Evolutionary conservation across 805 yeast species (phyloP).

Genomic region (Lipomyces sp.): DNA sequence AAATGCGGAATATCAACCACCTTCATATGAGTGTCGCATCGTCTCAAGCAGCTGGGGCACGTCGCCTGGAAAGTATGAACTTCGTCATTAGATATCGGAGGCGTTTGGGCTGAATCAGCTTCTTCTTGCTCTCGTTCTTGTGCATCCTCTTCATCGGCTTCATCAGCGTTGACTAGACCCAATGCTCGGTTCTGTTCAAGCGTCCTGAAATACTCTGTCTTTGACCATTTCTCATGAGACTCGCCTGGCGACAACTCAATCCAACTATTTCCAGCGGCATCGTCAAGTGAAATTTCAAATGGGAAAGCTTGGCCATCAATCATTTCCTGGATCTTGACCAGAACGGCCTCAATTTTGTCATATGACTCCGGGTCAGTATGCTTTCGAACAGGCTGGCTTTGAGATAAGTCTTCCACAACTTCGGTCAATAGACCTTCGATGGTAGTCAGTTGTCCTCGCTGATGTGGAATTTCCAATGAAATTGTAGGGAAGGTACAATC

Average conservation of each 20-base stretch:
- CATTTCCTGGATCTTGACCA: constrained; percentile 61
- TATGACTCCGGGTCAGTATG: constrained; percentile 73
- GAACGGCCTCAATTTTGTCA: constrained; percentile 72
- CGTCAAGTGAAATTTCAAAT: constrained; percentile 77
- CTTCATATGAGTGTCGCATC: constrained; percentile 94
- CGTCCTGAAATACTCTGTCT: constrained; percentile 77
- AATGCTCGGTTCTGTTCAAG: constrained; percentile 85
- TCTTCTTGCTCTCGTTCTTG: constrained; percentile 10
- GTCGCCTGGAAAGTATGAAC: constrained; percentile 92
- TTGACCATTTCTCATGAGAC: constrained; percentile 87
- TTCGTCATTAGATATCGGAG: constrained; percentile 78
- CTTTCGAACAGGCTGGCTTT: constrained; percentile 83
- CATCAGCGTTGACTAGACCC: constrained; percentile 73
- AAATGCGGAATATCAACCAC: constrained; percentile 96
- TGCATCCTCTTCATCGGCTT: constrained; percentile 51
- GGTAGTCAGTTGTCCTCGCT: constrained; percentile 89
- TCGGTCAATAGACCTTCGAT: constrained; percentile 87
- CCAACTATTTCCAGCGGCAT: constrained; percentile 98
- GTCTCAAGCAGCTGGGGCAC: constrained; percentile 84
- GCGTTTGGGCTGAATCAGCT: constrained; percentile 33
- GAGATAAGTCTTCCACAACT: constrained; percentile 76
- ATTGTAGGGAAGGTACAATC: constrained; percentile 77
- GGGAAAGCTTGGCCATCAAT: constrained; percentile 78
- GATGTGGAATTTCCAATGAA: constrained; percentile 93
- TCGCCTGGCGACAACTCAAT: constrained; percentile 87